Percentiles rank a stretch among this genome's conserved stretches.
Conservation (phyloP, 257 asterid species). For the Lycium barbarum region DNA sequence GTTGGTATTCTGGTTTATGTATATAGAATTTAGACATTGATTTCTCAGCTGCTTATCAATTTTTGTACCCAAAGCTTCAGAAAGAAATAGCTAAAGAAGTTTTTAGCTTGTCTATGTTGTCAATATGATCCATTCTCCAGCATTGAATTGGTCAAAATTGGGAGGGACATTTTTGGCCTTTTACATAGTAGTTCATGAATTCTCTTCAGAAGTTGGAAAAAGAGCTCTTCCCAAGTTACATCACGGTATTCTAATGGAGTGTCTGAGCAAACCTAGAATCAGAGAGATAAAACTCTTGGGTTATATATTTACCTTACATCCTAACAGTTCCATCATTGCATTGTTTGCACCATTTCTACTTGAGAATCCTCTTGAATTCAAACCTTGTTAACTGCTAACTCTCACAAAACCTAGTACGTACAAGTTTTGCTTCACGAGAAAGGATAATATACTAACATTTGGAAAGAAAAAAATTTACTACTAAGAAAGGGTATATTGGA, state of each 20-base stretch:
- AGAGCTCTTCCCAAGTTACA: not conserved
- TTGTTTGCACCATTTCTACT: not conserved
- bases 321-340: not conserved
- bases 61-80: conserved; percentile 19
- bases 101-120: not conserved
- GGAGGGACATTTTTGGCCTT: not conserved
- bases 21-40: conserved; percentile 6
- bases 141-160: not conserved
- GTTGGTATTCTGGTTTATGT: conserved; percentile 30
- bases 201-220: not conserved
- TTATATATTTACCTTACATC: not conserved
- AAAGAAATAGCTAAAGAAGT: conserved; percentile 9
- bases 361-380: not conserved
- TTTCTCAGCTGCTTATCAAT: conserved; percentile 20
- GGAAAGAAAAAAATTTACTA: not conserved
- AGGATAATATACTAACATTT: not conserved
- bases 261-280: not conserved
- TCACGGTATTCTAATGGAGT: not conserved
- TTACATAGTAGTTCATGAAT: not conserved
- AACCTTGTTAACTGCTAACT: not conserved
- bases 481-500: no score
- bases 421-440: not conserved
- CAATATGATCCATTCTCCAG: not conserved
- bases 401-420: not conserved
- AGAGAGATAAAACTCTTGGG: not conserved